Evolutionary conservation across 768 basidiomycete species (phyloP).

Genomic region (Boletus insuetus): DNA sequence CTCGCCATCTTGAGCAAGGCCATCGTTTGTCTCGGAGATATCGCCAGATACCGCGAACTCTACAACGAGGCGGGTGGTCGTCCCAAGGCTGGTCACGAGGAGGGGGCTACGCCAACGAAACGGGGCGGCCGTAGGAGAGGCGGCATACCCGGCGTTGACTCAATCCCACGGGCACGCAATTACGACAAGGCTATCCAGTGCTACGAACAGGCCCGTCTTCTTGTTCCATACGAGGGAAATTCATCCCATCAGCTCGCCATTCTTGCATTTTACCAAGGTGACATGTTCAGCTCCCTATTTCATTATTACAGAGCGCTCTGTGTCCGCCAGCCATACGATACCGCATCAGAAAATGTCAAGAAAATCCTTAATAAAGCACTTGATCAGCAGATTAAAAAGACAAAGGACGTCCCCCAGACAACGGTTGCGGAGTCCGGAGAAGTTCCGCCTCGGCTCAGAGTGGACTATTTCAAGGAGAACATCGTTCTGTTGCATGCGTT

Average conservation of each 20-base stretch:
- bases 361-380: conserved; percentile 66
- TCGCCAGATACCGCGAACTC: conserved; percentile 89
- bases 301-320: conserved; percentile 93
- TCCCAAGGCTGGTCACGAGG: conserved; percentile 67
- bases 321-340: conserved; percentile 81
- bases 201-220: conserved; percentile 80
- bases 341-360: conserved; percentile 81
- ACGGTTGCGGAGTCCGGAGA: conserved; percentile 29
- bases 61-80: conserved; percentile 75
- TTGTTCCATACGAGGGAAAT: conserved; percentile 89
- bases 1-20: conserved; percentile 84
- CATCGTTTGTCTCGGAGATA: conserved; percentile 89
- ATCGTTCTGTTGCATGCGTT: conserved; percentile 76
- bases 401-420: conserved; percentile 38
- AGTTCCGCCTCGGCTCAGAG: conserved; percentile 48
- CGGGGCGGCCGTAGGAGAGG: conserved; percentile 49
- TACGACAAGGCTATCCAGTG: conserved; percentile 74
- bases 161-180: conserved; percentile 56
- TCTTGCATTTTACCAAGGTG: conserved; percentile 78
- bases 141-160: conserved; percentile 42
- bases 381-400: conserved; percentile 52
- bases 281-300: conserved; percentile 75
- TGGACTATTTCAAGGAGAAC: conserved; percentile 69
- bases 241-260: conserved; percentile 96
- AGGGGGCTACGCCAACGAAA: conserved; percentile 36